These are phyloP conservation scores for Colletotrichum sp. DNA, from an alignment of 2,329 filamentous ascomycete species.

Conservation along the genomic window DNA sequence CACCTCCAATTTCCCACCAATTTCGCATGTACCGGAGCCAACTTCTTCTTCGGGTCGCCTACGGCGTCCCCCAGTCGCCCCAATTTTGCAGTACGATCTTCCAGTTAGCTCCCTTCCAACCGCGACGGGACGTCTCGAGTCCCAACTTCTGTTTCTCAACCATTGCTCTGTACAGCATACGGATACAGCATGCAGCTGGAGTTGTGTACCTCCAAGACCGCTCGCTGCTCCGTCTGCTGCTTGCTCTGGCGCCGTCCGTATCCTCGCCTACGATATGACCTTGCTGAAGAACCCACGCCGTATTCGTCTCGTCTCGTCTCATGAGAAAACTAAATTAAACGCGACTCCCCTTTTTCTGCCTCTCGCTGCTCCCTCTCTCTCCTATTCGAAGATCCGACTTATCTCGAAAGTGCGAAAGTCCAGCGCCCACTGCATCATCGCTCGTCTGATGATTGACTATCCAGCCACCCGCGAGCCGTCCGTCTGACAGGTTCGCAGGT, in stretches of 20 bases:
- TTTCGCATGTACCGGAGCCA: conserved; percentile 23
- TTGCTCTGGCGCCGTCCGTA: background rate
- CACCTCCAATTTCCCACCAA: conserved; percentile 22
- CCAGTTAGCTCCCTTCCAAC: background rate
- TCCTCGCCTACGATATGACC: background rate
- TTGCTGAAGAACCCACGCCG: conserved; percentile 12
- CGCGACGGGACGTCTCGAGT: background rate
- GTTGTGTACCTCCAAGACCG: background rate
- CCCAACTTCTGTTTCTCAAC: background rate
- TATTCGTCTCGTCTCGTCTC: conserved; percentile 12
- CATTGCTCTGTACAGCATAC: background rate
- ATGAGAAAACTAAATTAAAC: background rate
- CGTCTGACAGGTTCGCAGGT: background rate
- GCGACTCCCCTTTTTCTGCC: background rate
- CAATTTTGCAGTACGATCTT: conserved; percentile 7
- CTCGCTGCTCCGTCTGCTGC: background rate
- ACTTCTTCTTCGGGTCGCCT: conserved; percentile 19
- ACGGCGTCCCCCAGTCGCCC: background rate
- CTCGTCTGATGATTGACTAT: background rate
- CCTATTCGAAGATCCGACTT: background rate
- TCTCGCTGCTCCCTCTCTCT: background rate
- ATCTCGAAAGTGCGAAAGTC: background rate
- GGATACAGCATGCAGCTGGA: background rate
- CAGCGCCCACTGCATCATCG: background rate
- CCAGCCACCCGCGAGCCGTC: background rate